Base-by-base conservation (phyloP, 2,329 filamentous ascomycete species). In the Rutstroemia sp. region DNA sequence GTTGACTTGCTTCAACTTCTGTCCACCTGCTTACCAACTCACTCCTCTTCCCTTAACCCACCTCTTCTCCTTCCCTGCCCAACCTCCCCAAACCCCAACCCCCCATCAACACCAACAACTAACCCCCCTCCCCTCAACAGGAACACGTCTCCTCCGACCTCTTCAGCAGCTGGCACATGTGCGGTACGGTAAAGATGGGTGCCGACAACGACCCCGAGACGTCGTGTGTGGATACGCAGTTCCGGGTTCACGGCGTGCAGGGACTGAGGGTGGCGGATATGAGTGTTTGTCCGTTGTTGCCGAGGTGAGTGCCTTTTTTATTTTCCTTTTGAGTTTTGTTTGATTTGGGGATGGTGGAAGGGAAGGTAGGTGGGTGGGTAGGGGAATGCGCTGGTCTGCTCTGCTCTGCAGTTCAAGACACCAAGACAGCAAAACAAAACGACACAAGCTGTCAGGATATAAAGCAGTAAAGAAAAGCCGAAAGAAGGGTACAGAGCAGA, bases 251-350 rank as follows among this genome's bases (percentile, higher is more conserved):
- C 25, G 79, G 78, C 0, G 66, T 80, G 19, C 71, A 75, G 51
- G 73, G 73, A 27, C 68, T 82, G 16, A 71, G 78, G 6, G 71
- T 81, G 0, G 76, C 74, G 1, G 79, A 82, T 64, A 75, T 79
- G 54, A 78, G 75, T 47, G 70, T 79, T 8, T 72, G 79, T 23
- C 79, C 79, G 4, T 67, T 80, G 9, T 70, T 81, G 60, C 72
- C 73, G 1, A 74, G 75, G 63, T 75, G 69, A 53, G 71, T 76
- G 12, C 19, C 4, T 5, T 2, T n/a, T 7, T 7, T 42, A n/a
- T 5, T 6, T 14, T 47, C 27, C 4, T 34, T 23, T 4, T 23
- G 2, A 2, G 4, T 23, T 4, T 23, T 23, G 2, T 23, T 23
- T 23, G 4, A 23, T 23, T 23, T 23, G 2, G 21, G 4, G 21